Evolutionary conservation across 345 rosid genomes (phyloP).

Genomic region (Streptanthus diversifolius): DNA sequence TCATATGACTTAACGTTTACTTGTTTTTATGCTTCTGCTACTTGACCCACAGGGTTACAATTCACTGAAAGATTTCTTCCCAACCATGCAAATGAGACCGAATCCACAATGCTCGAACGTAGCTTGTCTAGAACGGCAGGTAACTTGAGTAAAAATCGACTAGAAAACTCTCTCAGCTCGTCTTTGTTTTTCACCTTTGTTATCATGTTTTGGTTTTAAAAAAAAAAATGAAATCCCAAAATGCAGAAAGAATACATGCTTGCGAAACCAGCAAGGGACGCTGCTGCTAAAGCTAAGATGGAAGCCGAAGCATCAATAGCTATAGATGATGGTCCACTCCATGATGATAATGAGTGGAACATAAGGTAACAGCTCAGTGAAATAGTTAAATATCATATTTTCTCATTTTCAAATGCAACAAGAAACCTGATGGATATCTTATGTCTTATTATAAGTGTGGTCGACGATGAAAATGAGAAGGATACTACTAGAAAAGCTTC

Average conservation of each 20-base stretch:
- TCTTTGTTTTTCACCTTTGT: constrained; percentile 2
- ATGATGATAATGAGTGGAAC: constrained; percentile 89
- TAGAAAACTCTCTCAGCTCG: not conserved
- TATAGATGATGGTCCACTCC: constrained; percentile 55
- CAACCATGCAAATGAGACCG: constrained; percentile 95
- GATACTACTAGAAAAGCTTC: constrained; percentile 36
- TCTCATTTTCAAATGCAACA: not conserved
- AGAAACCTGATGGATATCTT: constrained; percentile 4
- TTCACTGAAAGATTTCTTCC: constrained; percentile 92
- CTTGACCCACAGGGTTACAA: constrained; percentile 74
- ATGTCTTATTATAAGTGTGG: constrained; percentile 45
- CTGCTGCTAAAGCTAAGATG: constrained; percentile 84
- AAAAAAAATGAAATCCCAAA: not conserved
- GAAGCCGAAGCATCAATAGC: constrained; percentile 54
- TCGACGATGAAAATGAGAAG: constrained; percentile 49
- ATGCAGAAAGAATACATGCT: constrained; percentile 73
- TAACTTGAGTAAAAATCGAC: constrained; percentile 24
- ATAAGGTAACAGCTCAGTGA: constrained; percentile 55
- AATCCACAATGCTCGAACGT: constrained; percentile 90
- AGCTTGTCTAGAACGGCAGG: constrained; percentile 93
- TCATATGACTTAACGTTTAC: not conserved
- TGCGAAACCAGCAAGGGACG: constrained; percentile 82
- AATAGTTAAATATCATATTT: not conserved
- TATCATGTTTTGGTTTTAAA: constrained; percentile 17
- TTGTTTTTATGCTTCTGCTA: not conserved